phyloP scores from a whole-genome alignment of 78 protist genomes.

The Speleostelium caveatum region DNA sequence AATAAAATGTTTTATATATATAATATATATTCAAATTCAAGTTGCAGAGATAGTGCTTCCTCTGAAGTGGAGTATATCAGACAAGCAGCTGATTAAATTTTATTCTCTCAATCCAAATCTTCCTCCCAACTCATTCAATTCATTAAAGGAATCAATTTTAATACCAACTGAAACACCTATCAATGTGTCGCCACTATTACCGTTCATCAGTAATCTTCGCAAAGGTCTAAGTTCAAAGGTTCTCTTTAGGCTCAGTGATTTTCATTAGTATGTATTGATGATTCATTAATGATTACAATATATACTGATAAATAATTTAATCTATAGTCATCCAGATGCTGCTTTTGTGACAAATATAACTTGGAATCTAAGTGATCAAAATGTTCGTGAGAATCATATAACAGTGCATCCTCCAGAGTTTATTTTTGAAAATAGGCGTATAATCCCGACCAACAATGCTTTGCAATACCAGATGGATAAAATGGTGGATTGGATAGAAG shows the following conservation, averaged over 20 bases:
- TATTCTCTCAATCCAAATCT: no score
- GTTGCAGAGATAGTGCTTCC: no score
- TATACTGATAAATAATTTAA: no score
- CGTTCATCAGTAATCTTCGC: neutral
- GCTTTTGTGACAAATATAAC: neutral
- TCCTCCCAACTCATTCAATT: no score
- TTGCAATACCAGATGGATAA: neutral
- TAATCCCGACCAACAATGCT: neutral
- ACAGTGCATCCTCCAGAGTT: neutral
- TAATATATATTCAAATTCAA: no score
- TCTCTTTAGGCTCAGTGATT: neutral
- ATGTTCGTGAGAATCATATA: neutral
- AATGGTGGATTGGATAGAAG: neutral
- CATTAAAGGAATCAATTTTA: no score
- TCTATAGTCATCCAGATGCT: neutral
- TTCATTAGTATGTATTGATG: neutral
- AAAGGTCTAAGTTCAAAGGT: neutral
- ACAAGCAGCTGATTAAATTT: no score
- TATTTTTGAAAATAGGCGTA: neutral
- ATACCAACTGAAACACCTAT: neutral
- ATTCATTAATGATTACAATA: no score
- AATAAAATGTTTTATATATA: no score
- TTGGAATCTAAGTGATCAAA: neutral
- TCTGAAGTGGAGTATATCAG: no score
- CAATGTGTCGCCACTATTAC: neutral